Evolutionary conservation across 352 stramenopile species (phyloP), one percentile per base, ranked within the genome.

Genomic region (Aphanomyces euteiches): DNA sequence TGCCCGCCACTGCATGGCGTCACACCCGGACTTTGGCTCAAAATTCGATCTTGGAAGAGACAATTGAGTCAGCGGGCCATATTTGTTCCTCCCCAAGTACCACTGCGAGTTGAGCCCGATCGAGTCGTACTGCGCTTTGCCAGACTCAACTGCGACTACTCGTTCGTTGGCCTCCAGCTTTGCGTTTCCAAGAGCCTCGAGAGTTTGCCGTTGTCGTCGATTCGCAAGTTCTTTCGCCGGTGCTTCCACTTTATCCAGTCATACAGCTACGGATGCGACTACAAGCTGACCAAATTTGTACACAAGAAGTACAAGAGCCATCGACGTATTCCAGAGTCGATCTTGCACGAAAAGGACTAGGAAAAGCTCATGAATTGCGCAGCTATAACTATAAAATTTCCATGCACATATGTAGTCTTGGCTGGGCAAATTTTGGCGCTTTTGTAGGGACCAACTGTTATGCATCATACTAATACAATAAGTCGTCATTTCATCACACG

Each of bases 191-290:
- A 28, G 8, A 47, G 28, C 17, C 17, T 65, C 3, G 28, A 65
- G 39, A 65, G 57, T 21, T 36, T 48, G 6, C 38, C 57, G 36
- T 17, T 65, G 36, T 8, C n/a, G 8, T 65, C 57, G 36, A 65
- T 65, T 45, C 57, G 57, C 7, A 65, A 61, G 34, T 61, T 41
- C 34, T 65, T 65, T 65, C 57, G 57, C 39, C 57, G 57, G 15
- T 65, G 57, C 28, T 12, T 8, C 34, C 57, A 65, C 17, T 48
- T 65, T 39, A 47, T 65, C 19, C 19, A 65, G 36, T 13, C 57
- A 7, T 65, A 65, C 57, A 37, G 38, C 37, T 65, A 28, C 5
- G 57, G n/a, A n/a, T n/a, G n/a, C n/a, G n/a, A n/a, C n/a, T n/a
- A n/a, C n/a, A n/a, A n/a, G n/a, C n/a, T n/a, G n/a, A n/a, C n/a